Conservation (phyloP, 2,329 filamentous ascomycete genomes). For the Tolypocladium paradoxum region DNA sequence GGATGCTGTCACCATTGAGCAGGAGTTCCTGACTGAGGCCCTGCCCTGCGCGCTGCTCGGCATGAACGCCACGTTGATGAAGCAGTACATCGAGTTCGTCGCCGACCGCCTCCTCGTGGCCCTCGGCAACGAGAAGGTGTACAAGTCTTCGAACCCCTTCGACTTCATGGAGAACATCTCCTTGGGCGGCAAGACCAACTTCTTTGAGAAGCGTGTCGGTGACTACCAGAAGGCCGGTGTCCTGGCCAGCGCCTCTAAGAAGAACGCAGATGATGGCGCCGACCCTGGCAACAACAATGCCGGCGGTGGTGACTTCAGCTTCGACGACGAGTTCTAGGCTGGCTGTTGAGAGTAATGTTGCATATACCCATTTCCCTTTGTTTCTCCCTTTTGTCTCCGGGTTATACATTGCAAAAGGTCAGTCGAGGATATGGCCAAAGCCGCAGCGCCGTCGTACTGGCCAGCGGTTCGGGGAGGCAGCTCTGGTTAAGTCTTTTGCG, state of each 20-base stretch:
- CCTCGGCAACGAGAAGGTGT: slow-evolving; percentile 88
- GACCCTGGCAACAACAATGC: slow-evolving; percentile 34
- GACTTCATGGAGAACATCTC: slow-evolving; percentile 99
- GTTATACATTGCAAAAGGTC: slow-evolving; percentile 14
- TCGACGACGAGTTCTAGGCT: slow-evolving; percentile 93
- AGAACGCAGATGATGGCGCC: slow-evolving; percentile 46
- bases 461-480: not conserved
- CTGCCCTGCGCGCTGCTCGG: slow-evolving; percentile 86
- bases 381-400: slow-evolving; percentile 5
- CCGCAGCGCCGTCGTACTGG: not conserved
- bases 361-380: slow-evolving; percentile 13
- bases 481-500: not conserved
- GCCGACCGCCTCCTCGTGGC: slow-evolving; percentile 88
- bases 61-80: slow-evolving; percentile 97
- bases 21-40: slow-evolving; percentile 95
- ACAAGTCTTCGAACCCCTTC: slow-evolving; percentile 90
- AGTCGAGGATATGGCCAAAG: not conserved
- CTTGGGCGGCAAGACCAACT: slow-evolving; percentile 98
- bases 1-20: slow-evolving; percentile 88
- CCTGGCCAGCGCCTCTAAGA: slow-evolving; percentile 75
- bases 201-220: slow-evolving; percentile 99
- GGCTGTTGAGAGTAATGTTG: slow-evolving; percentile 5
- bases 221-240: slow-evolving; percentile 99
- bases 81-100: slow-evolving; percentile 99
- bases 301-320: slow-evolving; percentile 70